These are phyloP conservation scores for Podila epicladia DNA, from an alignment of 192 early-diverging fungal genomes.

Conservation along the genomic window DNA sequence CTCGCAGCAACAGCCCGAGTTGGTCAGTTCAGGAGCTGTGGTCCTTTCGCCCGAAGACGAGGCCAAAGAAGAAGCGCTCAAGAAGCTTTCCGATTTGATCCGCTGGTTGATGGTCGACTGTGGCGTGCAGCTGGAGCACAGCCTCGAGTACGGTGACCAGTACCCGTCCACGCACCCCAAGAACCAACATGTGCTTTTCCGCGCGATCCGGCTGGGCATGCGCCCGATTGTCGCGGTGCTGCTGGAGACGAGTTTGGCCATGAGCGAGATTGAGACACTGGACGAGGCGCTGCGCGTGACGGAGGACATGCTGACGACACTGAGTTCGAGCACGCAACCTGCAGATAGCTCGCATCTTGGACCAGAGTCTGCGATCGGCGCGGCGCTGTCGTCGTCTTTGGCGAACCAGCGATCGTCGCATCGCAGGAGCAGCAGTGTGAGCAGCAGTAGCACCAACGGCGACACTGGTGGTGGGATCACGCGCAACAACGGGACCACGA, in stretches of 20 bases:
- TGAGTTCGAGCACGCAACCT: constrained; percentile 21
- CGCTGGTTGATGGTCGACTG: constrained; percentile 46
- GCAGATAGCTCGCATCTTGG: neutral
- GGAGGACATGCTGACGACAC: constrained; percentile 23
- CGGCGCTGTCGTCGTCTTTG: constrained; percentile 1
- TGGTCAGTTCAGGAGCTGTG: constrained; percentile 10
- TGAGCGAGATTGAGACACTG: constrained; percentile 36
- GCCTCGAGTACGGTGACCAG: constrained; percentile 28
- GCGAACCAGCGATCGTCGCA: neutral
- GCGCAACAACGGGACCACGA: neutral
- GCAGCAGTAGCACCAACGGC: constrained; percentile 21
- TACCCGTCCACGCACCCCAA: constrained; percentile 40
- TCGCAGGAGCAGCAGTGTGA: constrained; percentile 37
- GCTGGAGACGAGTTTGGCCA: constrained; percentile 35
- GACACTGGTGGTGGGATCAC: neutral
- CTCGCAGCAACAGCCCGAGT: neutral
- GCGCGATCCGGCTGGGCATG: constrained; percentile 46
- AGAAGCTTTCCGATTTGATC: constrained; percentile 40
- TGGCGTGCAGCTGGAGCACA: constrained; percentile 23
- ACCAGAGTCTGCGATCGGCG: constrained; percentile 3
- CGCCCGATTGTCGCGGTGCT: constrained; percentile 40
- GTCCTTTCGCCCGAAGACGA: constrained; percentile 40
- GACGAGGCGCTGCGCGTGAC: constrained; percentile 48
- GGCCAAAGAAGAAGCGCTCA: constrained; percentile 41
- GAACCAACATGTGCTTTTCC: constrained; percentile 43